Base-by-base conservation (phyloP, 257 asterid species). In the Fraxinus quadrangulata region DNA sequence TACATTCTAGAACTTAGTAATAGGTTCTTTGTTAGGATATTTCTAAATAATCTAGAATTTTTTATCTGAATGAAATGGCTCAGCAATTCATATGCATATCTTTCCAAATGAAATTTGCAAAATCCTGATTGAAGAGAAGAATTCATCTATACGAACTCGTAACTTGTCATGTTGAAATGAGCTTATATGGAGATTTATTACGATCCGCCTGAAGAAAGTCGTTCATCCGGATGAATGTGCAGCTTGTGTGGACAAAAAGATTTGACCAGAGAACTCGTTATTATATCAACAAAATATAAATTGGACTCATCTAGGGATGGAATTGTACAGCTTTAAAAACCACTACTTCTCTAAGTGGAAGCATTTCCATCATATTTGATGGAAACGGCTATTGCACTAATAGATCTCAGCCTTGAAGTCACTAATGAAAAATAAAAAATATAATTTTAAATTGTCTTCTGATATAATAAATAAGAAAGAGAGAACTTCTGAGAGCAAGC, bases 1-100 rank as follows among this genome's bases (percentile, higher is more conserved):
- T 24, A 67, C 31, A 8, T 61, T 39, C 56, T 40, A 71, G 13
- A 39, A 71, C 68, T 40, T 77, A n/a, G 42, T 70, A 37, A n/a
- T 23, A 49, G 37, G 6, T 68, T 39, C 61, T 26, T 28, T 5
- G 12, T 37, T 36, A 16, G 19, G 71, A 51, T 26, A 51, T 39
- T 36, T 74, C 51, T 51, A 56, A 61, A 74, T 74, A 37, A 74
- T 47, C 16, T 33, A 5, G 23, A 7, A n/a, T 49, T 56, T 59
- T 51, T 3, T 7, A 45, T 47, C 31, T 9, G 33, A 54, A 54
- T 24, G 30, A 4, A 63, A 63, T 54, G 47, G 51, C 36, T 21
- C 31, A 74, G 56, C 37, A 36, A 23, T 36, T 47, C 59, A 4
- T 47, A 47, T 47, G n/a, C 59, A 47, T 47, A 47, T 14, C 59